Base-by-base conservation (phyloP, 2,329 filamentous ascomycete genomes). In the Colletotrichum camelliae region DNA sequence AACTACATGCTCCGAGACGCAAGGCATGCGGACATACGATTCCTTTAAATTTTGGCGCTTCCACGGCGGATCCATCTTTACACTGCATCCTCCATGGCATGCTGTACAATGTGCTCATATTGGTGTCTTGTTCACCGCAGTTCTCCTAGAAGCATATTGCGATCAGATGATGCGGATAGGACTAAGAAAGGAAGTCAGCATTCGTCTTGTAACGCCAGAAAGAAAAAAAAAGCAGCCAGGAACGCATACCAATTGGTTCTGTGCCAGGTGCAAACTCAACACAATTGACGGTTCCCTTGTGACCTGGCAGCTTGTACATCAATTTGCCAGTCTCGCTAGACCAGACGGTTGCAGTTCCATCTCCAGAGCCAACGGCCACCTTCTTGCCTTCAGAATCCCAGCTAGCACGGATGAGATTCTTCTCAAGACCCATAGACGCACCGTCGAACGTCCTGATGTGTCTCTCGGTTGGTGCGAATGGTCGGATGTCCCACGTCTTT, bases 241-340 rank as follows among this genome's bases (percentile, higher is more conserved):
- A 71, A 92, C 6, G 43, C 95, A 93, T 90, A 98, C 96, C 91
- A 77, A 98, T 94, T 24, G 96, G 95, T 80, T 98, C 96, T 76
- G 94, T 92, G 52, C 91, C 91, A 6, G 96, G 96, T 65, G 95
- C 94, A 82, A 99, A 97, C 79, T 97, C 94, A 70, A 96, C 96
- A 83, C 96, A 96, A 83, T 98, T 99, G 67, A 98, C 97, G 0
- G 95, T 95, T 39, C 96, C 97, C 85, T 96, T 97, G 84, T 99
- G 97, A 1, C 97, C 97, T 1, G 97, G 97, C 68, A 99, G 89
- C 86, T 98, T 98, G 86, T 98, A 97, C 78, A 98, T 85, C 80
- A 99, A 88, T 87, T 97, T 98, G 74, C 95, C 96, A n/a, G 91
- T 94, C 82, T 95, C 93, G 72, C 89, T 92, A 67, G 97, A 96